Evolutionary conservation across 1,284 basidiomycete genomes (phyloP).

Genomic region (Spongispora temasekensis): DNA sequence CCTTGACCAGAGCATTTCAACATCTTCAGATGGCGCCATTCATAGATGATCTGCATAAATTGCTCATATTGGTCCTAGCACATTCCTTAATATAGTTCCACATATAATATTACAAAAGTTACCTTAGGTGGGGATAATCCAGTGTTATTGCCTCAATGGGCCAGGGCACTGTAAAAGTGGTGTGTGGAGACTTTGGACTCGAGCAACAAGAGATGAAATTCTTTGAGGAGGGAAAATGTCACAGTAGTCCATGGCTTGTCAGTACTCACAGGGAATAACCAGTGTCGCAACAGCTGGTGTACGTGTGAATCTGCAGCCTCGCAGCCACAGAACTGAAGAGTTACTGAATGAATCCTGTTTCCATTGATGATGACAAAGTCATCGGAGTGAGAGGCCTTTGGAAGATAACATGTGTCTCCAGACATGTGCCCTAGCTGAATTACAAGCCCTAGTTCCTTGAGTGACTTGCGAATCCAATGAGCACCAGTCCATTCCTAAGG

Average conservation of each 20-base stretch:
- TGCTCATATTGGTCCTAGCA: background rate
- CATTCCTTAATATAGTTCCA: background rate
- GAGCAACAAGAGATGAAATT: slow-evolving; percentile 19
- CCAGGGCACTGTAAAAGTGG: slow-evolving; percentile 18
- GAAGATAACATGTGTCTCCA: background rate
- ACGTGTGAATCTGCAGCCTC: background rate
- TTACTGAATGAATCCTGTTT: slow-evolving; percentile 5
- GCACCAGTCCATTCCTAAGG: slow-evolving; percentile 3
- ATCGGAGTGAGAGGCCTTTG: background rate
- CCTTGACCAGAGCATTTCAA: slow-evolving; percentile 11
- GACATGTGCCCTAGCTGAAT: slow-evolving; percentile 1
- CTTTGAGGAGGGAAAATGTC: slow-evolving; percentile 16
- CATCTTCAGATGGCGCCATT: slow-evolving; percentile 13
- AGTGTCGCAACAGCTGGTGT: slow-evolving; percentile 1
- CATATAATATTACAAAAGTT: background rate
- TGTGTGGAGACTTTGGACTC: slow-evolving; percentile 19
- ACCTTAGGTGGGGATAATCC: background rate
- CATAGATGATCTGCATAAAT: slow-evolving; percentile 1
- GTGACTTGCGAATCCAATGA: background rate
- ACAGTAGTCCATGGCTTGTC: slow-evolving; percentile 20
- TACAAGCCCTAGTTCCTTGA: background rate
- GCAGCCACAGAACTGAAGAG: slow-evolving; percentile 4
- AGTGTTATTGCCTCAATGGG: background rate
- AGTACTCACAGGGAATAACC: slow-evolving; percentile 9
- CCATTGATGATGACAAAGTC: slow-evolving; percentile 6